phyloP scores from a whole-genome alignment of 2,329 filamentous ascomycete genomes.

The Monosporascus sp. region DNA sequence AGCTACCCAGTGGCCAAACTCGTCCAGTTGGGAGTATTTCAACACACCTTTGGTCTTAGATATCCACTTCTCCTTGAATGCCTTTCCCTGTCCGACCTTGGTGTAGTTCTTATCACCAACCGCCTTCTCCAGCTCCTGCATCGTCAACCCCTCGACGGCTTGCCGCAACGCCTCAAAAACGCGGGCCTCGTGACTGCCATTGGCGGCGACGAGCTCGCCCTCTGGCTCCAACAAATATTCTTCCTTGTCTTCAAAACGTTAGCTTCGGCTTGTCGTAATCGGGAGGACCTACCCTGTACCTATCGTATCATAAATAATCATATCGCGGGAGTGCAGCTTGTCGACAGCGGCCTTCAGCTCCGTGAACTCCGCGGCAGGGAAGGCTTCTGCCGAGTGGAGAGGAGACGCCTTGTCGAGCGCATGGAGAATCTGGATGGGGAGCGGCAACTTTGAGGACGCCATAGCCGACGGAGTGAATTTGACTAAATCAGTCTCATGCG shows the following conservation, averaged over 20 bases:
- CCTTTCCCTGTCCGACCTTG: slow-evolving; percentile 89
- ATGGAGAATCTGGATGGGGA: slow-evolving; percentile 60
- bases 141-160: slow-evolving; percentile 73
- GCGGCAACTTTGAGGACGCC: slow-evolving; percentile 40
- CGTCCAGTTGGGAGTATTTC: neutral
- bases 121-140: slow-evolving; percentile 63
- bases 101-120: slow-evolving; percentile 69
- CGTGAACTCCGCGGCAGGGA: slow-evolving; percentile 59
- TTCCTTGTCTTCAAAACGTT: too few relatives aligned
- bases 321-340: slow-evolving; percentile 74
- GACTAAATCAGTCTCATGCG: too few relatives aligned
- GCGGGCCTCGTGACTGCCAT: slow-evolving; percentile 77
- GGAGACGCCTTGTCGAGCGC: slow-evolving; percentile 58
- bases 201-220: slow-evolving; percentile 63
- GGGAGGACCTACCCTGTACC: too few relatives aligned
- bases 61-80: slow-evolving; percentile 78
- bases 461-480: slow-evolving; percentile 23
- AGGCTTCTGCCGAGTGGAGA: slow-evolving; percentile 63
- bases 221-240: slow-evolving; percentile 71
- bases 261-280: too few relatives aligned
- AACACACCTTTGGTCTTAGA: slow-evolving; percentile 50
- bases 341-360: slow-evolving; percentile 84
- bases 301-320: slow-evolving; percentile 80
- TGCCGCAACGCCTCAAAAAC: slow-evolving; percentile 70
- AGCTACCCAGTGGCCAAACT: slow-evolving; percentile 36